These are phyloP conservation scores for Aspergillus thermomutatus DNA, from an alignment of 2,329 filamentous ascomycete genomes.

Conservation along the genomic window DNA sequence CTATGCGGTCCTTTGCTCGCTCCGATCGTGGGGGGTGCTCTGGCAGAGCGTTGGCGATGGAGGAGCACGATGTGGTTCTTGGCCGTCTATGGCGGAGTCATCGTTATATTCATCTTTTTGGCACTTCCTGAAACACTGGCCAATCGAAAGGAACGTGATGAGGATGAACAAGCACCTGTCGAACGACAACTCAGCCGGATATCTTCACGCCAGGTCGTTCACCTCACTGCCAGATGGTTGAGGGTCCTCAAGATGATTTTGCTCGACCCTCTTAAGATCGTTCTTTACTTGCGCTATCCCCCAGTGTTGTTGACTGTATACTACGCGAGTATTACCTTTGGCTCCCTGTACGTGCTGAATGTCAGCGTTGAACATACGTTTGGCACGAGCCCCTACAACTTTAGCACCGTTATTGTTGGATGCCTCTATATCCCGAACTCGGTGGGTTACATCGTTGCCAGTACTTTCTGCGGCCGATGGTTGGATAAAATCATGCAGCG, in stretches of 20 bases:
- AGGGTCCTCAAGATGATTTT: conserved; percentile 58
- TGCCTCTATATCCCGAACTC: conserved; percentile 74
- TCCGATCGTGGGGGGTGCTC: conserved; percentile 71
- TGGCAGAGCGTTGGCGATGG: conserved; percentile 71
- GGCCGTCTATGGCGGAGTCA: conserved; percentile 61
- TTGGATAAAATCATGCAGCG: conserved; percentile 77
- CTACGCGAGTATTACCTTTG: conserved; percentile 72
- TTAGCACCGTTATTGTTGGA: conserved; percentile 65
- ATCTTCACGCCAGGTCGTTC: conserved; percentile 61
- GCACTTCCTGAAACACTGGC: conserved; percentile 44
- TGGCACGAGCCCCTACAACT: conserved; percentile 64
- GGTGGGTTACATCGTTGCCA: conserved; percentile 67
- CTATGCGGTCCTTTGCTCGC: conserved; percentile 70
- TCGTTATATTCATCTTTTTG: conserved; percentile 40
- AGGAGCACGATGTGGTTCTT: conserved; percentile 75
- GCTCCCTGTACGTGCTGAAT: conserved; percentile 72
- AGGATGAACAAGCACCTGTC: conserved; percentile 19
- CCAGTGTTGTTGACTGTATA: conserved; percentile 71
- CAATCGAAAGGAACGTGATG: conserved; percentile 25
- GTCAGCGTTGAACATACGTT: conserved; percentile 73
- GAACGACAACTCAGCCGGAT: conserved; percentile 47
- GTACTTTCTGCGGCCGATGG: conserved; percentile 70
- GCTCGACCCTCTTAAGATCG: conserved; percentile 68
- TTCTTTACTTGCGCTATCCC: conserved; percentile 70
- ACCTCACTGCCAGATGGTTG: conserved; percentile 53